A percentile compares a stretch with the other conserved stretches of the same genome.
Conservation (phyloP, 106 monocot genomes). For the Dioscorea zingiberensis region DNA sequence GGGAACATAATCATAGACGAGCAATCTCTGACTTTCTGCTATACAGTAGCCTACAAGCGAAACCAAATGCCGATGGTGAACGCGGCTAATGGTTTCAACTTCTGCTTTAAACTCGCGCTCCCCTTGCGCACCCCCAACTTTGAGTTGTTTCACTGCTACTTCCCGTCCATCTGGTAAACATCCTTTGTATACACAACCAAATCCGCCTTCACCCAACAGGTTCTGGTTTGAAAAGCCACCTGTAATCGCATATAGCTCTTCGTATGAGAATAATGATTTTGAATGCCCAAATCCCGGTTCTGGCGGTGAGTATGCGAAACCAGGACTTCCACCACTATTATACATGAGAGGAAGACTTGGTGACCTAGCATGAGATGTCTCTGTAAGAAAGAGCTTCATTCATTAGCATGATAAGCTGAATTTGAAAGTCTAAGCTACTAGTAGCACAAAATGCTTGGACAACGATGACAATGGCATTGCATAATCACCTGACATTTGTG, state of each 20-base stretch:
- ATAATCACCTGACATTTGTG: conserved; percentile 52
- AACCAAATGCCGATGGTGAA: conserved; percentile 93
- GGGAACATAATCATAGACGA: conserved; percentile 91
- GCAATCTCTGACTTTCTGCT: conserved; percentile 61
- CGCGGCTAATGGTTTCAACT: conserved; percentile 80
- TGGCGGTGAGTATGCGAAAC: conserved; percentile 21
- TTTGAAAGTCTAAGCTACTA: not conserved
- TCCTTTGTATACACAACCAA: conserved; percentile 91
- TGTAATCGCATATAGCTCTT: conserved; percentile 58
- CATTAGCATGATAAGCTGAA: not conserved
- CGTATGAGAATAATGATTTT: conserved; percentile 64
- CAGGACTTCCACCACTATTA: conserved; percentile 14
- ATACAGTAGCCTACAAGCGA: conserved; percentile 87
- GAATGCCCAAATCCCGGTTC: conserved; percentile 48
- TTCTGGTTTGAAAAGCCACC: conserved; percentile 63
- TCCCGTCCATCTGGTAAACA: conserved; percentile 66
- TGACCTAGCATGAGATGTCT: conserved; percentile 18
- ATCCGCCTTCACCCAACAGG: conserved; percentile 87
- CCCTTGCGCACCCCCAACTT: conserved; percentile 62
- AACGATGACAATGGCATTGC: not conserved
- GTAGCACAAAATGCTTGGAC: not conserved
- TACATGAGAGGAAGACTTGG: conserved; percentile 31
- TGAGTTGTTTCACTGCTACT: conserved; percentile 88
- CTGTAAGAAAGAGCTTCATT: conserved; percentile 14
- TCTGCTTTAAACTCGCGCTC: conserved; percentile 90